Percentiles rank a stretch among this genome's conserved stretches.
Evolutionary conservation across 179 eudicot species (phyloP).

Genomic region (Vitellaria paradoxa): DNA sequence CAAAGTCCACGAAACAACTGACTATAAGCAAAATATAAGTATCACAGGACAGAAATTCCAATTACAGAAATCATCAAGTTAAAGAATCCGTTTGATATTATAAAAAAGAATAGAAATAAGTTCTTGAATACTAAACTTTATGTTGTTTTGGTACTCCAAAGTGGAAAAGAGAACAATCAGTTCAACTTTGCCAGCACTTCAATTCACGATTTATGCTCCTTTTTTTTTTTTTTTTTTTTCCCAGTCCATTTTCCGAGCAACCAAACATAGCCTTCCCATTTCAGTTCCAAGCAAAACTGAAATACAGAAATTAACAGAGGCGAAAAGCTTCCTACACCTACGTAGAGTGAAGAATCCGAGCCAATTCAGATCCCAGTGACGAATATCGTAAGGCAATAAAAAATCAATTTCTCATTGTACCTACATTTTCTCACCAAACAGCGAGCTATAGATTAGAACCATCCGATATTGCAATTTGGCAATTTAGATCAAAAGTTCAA

Average conservation of each 20-base stretch:
- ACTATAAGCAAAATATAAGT: not conserved
- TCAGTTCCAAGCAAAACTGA: not conserved
- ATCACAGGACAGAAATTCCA: not conserved
- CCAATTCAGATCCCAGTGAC: not conserved
- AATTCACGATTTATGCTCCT: constrained; percentile 5
- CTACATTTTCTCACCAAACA: not conserved
- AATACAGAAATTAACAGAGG: not conserved
- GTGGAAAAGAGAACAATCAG: not conserved
- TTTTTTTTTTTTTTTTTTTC: not conserved
- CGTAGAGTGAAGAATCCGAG: not conserved
- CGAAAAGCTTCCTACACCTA: not conserved
- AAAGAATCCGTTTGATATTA: too few relatives aligned
- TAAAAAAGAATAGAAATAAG: too few relatives aligned
- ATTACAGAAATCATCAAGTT: not conserved
- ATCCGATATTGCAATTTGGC: not conserved
- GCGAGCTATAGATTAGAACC: not conserved
- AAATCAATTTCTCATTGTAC: not conserved
- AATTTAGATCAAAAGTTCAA: not conserved
- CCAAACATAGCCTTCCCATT: not conserved
- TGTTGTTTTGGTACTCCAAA: too few relatives aligned
- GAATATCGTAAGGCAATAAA: not conserved
- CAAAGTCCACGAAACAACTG: not conserved
- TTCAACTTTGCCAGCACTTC: not conserved
- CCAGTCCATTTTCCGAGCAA: not conserved
- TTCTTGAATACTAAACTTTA: too few relatives aligned